Conservation (phyloP, 2,329 filamentous ascomycete species). For the Fusarium longipes region DNA sequence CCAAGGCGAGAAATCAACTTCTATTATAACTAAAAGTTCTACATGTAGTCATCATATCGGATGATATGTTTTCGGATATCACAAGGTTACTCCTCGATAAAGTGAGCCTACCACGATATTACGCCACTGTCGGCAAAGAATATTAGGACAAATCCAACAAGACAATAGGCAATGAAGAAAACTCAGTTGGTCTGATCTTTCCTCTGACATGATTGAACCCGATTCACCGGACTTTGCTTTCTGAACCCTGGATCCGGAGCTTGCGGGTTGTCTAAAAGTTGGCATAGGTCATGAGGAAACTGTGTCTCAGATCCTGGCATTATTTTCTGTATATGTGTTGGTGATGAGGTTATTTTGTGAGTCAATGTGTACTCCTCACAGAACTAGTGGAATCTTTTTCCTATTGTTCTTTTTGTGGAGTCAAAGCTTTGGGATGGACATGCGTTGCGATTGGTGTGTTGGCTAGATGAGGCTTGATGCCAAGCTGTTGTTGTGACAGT, state of each 20-base stretch:
- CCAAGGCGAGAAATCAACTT: no score
- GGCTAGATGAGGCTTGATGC: not conserved
- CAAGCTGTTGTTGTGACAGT: not conserved
- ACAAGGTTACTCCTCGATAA: not conserved
- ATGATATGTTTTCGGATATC: not conserved
- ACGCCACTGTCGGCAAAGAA: not conserved
- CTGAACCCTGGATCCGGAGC: not conserved
- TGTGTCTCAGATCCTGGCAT: not conserved
- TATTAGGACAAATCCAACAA: not conserved
- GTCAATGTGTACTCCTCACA: not conserved
- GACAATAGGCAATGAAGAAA: not conserved
- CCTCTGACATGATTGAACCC: not conserved
- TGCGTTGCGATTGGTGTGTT: not conserved
- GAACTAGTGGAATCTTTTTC: not conserved
- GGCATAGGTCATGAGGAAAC: not conserved
- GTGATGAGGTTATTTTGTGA: not conserved
- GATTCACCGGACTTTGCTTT: not conserved
- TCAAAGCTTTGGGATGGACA: not conserved
- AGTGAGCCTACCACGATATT: not conserved
- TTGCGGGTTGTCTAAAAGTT: not conserved
- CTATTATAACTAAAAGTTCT: not conserved
- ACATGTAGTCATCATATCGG: not conserved
- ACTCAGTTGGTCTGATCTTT: not conserved
- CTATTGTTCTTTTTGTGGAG: not conserved
- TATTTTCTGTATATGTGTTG: not conserved